Evolutionary conservation across 345 rosid genomes (phyloP).

Genomic region (Viola odorata): DNA sequence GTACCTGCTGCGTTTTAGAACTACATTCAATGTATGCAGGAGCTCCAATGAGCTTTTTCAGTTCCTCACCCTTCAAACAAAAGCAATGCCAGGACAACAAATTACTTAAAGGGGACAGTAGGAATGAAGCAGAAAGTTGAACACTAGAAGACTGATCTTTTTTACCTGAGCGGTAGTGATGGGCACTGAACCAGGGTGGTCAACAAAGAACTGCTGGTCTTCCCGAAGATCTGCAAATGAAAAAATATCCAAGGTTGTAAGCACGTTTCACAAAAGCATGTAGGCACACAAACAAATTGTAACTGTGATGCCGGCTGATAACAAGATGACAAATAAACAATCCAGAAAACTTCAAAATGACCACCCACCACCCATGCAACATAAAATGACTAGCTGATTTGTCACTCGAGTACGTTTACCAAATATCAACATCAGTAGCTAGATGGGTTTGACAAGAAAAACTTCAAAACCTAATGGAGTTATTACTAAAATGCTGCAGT

Average conservation of each 20-base stretch:
- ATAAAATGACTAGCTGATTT: neutral
- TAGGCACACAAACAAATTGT: neutral
- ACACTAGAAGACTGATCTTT: neutral
- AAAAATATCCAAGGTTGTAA: neutral
- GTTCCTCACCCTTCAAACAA: constrained; percentile 24
- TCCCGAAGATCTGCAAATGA: constrained; percentile 73
- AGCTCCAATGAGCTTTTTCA: constrained; percentile 27
- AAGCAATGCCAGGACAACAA: neutral
- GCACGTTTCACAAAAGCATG: neutral
- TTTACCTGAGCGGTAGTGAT: constrained; percentile 63
- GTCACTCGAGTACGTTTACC: neutral
- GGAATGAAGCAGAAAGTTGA: neutral
- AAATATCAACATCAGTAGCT: no score
- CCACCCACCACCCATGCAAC: neutral
- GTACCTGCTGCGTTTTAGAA: constrained; percentile 29
- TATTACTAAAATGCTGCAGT: no score
- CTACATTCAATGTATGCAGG: constrained; percentile 27
- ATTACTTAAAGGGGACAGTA: neutral
- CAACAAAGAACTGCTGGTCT: constrained; percentile 77
- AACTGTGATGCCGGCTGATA: neutral
- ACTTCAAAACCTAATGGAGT: no score
- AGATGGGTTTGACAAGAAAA: no score
- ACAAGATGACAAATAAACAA: neutral
- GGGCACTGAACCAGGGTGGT: constrained; percentile 94
- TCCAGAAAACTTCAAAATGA: no score